Percentiles rank a stretch among this genome's conserved stretches.
phyloP scores from a whole-genome alignment of 1,139 yeast species.

The Nakaseomyces sp. region DNA sequence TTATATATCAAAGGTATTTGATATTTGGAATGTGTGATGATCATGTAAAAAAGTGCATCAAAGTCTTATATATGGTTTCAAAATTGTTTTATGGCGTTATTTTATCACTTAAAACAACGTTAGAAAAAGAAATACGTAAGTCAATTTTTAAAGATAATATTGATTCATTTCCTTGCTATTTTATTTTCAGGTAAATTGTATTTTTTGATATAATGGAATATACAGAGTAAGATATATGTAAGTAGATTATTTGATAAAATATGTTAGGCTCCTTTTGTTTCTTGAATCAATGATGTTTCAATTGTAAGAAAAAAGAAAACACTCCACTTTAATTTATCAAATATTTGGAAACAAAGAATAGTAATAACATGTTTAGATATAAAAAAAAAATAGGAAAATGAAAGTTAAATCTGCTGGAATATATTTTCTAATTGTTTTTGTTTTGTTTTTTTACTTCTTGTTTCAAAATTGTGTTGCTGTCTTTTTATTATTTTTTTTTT shows the following conservation, averaged over 20 bases:
- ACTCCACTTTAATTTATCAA: too few species aligned
- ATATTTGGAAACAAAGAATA: constrained; percentile 3
- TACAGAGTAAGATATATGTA: not conserved
- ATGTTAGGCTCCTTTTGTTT: not conserved
- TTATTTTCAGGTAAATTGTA: not conserved
- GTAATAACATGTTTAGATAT: not conserved
- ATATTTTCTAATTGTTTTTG: not conserved
- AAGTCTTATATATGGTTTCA: not conserved
- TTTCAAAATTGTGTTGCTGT: too few species aligned
- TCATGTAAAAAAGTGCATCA: not conserved
- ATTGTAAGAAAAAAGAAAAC: too few species aligned
- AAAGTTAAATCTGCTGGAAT: constrained; percentile 3
- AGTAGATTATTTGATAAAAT: not conserved
- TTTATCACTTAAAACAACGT: not conserved
- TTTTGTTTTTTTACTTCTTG: not conserved
- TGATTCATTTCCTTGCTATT: not conserved
- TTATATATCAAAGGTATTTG: too few species aligned
- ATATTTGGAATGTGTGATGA: not conserved
- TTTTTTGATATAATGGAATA: constrained; percentile 1
- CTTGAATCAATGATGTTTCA: not conserved
- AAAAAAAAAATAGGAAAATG: constrained; percentile 1
- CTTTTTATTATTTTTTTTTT: not conserved
- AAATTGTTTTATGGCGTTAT: not conserved
- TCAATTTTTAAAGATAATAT: not conserved
- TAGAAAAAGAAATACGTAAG: too few species aligned